Conservation (phyloP, 768 basidiomycete genomes). For the Gyrodon lividus region DNA sequence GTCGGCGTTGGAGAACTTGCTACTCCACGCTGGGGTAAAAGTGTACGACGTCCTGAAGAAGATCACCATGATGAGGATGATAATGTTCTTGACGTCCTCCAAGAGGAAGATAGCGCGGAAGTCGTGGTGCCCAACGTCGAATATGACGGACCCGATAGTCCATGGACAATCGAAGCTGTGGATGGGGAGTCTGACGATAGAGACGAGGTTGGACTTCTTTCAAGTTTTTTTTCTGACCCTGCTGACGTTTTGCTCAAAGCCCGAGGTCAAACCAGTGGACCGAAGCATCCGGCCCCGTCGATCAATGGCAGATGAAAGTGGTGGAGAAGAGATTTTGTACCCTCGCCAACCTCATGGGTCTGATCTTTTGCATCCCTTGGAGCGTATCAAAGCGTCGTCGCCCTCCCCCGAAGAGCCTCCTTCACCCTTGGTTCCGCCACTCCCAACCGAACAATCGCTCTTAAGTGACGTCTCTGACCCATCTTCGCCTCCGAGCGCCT, state of each 20-base stretch:
- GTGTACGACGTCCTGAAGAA: conserved; percentile 38
- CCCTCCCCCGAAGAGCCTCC: conserved; percentile 24
- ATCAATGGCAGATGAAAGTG: conserved; percentile 80
- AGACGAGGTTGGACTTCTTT: conserved; percentile 54
- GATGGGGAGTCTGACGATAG: conserved; percentile 75
- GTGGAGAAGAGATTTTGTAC: conserved; percentile 88
- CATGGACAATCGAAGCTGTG: conserved; percentile 86
- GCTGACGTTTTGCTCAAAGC: conserved; percentile 31
- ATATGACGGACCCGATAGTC: conserved; percentile 67
- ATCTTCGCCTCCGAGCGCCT: conserved; percentile 67
- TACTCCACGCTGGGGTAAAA: conserved; percentile 90
- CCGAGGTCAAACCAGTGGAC: conserved; percentile 43
- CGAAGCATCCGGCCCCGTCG: conserved; percentile 56
- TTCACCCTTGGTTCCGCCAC: conserved; percentile 30
- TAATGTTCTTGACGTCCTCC: conserved; percentile 28
- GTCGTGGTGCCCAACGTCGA: conserved; percentile 36
- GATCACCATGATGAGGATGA: conserved; percentile 42
- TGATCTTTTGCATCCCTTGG: conserved; percentile 32
- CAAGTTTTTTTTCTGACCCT: neutral
- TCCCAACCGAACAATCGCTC: conserved; percentile 31
- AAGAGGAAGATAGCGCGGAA: conserved; percentile 34
- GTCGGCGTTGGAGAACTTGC: conserved; percentile 95
- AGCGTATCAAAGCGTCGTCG: conserved; percentile 32
- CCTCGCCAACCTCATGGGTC: conserved; percentile 55
- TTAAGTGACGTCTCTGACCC: conserved; percentile 29